Evolutionary conservation across 345 rosid species (phyloP).

Genomic region (Citrus sp.): DNA sequence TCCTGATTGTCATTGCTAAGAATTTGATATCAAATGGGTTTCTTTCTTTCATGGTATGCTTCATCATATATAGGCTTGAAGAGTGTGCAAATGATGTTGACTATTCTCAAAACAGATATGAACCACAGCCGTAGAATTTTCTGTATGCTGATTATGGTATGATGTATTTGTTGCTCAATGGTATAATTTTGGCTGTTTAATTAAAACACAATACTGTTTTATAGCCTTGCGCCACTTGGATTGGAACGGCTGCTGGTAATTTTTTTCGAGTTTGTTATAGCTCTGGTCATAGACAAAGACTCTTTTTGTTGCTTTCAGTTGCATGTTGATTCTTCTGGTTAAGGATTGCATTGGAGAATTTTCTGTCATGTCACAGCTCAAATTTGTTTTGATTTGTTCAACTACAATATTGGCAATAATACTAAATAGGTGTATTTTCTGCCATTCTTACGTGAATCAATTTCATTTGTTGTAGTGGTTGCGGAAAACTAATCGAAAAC

Average conservation of each 20-base stretch:
- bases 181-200: background rate
- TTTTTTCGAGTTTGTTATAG: background rate
- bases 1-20: background rate
- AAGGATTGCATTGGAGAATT: background rate
- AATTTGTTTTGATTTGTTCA: background rate
- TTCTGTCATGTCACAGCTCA: background rate
- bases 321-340: background rate
- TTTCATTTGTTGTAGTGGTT: constrained; percentile 61
- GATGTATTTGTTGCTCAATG: background rate
- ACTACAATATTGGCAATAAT: background rate
- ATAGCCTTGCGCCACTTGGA: background rate
- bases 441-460: background rate
- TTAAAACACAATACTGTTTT: background rate
- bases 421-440: background rate
- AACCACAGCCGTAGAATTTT: background rate
- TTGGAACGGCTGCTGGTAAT: background rate
- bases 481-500: constrained; percentile 72
- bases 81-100: background rate
- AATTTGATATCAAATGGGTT: background rate
- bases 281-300: background rate
- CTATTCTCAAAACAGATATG: background rate
- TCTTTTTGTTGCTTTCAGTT: background rate
- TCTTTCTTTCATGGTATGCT: background rate
- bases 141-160: background rate
- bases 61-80: background rate